Evolutionary conservation across 352 stramenopile genomes (phyloP), one percentile per base, ranked within the genome.

Genomic region (Globisporangium lucens): DNA sequence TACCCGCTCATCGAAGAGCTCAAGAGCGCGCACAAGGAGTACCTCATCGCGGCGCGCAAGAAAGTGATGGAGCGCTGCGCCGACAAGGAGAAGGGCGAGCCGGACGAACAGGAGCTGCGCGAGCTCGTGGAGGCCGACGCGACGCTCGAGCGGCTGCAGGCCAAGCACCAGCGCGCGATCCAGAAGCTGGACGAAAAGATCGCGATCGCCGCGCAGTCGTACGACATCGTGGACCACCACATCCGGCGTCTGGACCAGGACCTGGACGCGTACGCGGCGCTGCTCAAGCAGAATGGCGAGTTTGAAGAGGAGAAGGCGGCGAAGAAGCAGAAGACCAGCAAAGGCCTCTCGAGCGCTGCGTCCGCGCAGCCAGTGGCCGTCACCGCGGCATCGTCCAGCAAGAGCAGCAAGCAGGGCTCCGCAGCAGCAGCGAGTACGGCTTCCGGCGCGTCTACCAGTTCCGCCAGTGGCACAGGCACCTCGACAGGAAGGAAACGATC

Each of bases 121-220:
- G 75, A 75, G 66, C 75, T 95, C 41, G 86, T 95, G 46, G 83
- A 78, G 22, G 71, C 78, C 17, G 82, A 93, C 52, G 79, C 76
- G 41, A 67, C 73, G 55, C 66, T 90, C 22, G 58, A 72, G 46
- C 71, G 62, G 8, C 72, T 95, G 27, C 69, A 72, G 12, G 69
- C 81, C 41, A 92, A 87, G 68, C 84, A 89, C 61, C 75, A 88
- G 60, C 74, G 84, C 29, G 87, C 91, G 5, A 76, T 94, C 29
- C 85, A 95, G 73, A 94, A 95, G 66, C 77, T 94, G 61, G 87
- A 95, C 71, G 87, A 95, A 76, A 95, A 95, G 66, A 88, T 94
- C 58, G 87, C 87, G 53, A 95, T 95, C 66, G 87, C 87, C 20
- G 84, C 83, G 60, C 87, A 95, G 70, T 90, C 78, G 47, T 95